Evolutionary conservation across 2,329 filamentous ascomycete species (phyloP).

Genomic region (Xylariaceae sp.): DNA sequence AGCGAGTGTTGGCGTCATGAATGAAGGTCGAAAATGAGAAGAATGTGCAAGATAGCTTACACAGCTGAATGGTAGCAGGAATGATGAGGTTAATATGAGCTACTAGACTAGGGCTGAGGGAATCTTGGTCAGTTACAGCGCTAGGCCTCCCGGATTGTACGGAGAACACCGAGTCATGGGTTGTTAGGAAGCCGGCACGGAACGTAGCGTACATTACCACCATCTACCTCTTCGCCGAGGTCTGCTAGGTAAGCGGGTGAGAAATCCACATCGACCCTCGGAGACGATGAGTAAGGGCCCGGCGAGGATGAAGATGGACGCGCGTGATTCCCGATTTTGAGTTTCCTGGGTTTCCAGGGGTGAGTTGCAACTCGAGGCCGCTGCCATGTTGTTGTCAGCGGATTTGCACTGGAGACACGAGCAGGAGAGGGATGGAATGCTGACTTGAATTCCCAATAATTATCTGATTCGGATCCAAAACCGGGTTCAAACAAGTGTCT

Average conservation of each 20-base stretch:
- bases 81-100: constrained; percentile 8
- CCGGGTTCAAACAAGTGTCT: not conserved
- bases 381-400: not conserved
- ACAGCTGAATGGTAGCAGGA: not conserved
- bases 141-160: constrained; percentile 3
- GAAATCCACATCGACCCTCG: not conserved
- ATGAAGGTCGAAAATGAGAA: constrained; percentile 2
- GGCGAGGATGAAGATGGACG: not conserved
- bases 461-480: not conserved
- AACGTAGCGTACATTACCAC: not conserved
- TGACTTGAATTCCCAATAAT: not conserved
- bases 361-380: not conserved
- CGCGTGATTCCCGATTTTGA: not conserved
- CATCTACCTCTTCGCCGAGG: not conserved
- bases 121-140: constrained; percentile 1
- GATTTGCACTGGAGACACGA: not conserved
- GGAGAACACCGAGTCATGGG: constrained; percentile 1
- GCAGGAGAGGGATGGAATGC: not conserved
- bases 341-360: not conserved
- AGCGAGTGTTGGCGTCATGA: not conserved
- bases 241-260: not conserved
- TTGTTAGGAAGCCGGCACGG: not conserved
- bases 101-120: constrained; percentile 8
- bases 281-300: not conserved
- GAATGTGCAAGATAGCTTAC: too few relatives aligned